phyloP scores from a whole-genome alignment of 73 alveolate genomes.

The Tetrahymena borealis region DNA sequence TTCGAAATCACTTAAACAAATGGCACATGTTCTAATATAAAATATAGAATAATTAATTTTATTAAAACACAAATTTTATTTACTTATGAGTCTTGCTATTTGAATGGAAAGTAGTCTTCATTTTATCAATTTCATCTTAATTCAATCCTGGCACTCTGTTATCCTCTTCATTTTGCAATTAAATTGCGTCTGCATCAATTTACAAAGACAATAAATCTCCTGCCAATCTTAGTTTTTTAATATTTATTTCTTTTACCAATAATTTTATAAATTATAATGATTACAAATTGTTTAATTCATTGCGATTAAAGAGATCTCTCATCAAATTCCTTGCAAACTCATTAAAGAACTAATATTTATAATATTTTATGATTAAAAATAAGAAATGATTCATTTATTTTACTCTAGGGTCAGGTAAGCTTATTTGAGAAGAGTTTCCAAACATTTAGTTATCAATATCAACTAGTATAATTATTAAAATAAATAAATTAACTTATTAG shows the following conservation, averaged over 20 bases:
- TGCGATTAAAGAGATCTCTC: background rate
- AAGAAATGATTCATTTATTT: background rate
- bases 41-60: background rate
- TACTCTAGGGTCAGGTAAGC: background rate
- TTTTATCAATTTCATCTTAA: background rate
- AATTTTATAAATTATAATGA: background rate
- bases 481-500: too few relatives aligned
- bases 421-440: background rate
- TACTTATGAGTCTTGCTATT: background rate
- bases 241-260: background rate
- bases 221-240: background rate
- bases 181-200: background rate
- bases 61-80: background rate
- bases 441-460: background rate
- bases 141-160: background rate
- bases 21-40: slow-evolving; percentile 42
- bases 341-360: background rate
- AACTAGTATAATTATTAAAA: background rate
- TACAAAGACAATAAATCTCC: background rate
- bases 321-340: background rate
- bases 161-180: background rate
- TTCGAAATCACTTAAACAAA: slow-evolving; percentile 71
- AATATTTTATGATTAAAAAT: background rate
- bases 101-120: background rate
- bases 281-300: background rate